phyloP scores from a whole-genome alignment of 2,329 filamentous ascomycete genomes.

The Metarhizium robertsii region DNA sequence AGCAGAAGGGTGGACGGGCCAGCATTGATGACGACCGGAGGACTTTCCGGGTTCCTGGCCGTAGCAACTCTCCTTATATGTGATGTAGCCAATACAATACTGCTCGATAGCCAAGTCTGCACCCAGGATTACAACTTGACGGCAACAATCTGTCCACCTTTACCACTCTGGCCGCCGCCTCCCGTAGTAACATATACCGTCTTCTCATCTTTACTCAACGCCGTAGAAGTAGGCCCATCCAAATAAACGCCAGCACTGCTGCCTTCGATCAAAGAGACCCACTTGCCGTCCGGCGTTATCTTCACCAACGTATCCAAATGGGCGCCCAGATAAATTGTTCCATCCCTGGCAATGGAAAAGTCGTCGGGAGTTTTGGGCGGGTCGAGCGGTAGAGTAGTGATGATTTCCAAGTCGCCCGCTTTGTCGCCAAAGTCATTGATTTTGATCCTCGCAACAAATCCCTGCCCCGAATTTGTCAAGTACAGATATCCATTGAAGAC shows the following conservation, averaged over 20 bases:
- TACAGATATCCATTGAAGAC: conserved; percentile 11
- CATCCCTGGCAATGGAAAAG: conserved; percentile 8
- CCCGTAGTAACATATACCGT: conserved; percentile 8
- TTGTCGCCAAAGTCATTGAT: conserved; percentile 5
- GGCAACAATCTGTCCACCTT: conserved; percentile 7
- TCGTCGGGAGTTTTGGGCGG: conserved; percentile 8
- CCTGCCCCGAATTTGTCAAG: conserved; percentile 11
- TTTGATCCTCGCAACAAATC: conserved; percentile 7
- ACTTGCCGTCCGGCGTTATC: not conserved
- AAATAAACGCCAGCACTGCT: not conserved
- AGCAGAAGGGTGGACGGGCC: conserved; percentile 13
- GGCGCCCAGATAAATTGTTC: conserved; percentile 6
- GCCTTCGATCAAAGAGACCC: conserved; percentile 1
- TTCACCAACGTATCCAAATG: conserved; percentile 3
- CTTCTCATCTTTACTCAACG: conserved; percentile 10
- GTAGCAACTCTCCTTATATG: too few relatives aligned
- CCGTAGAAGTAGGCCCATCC: conserved; percentile 2
- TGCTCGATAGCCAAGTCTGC: not conserved
- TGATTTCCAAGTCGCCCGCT: conserved; percentile 5
- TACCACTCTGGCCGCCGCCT: conserved; percentile 4
- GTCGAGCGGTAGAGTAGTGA: not conserved
- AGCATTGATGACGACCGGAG: conserved; percentile 5
- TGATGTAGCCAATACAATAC: too few relatives aligned
- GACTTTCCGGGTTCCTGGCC: not conserved
- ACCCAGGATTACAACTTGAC: not conserved